These are phyloP conservation scores for Saccharomycopsis selenospora DNA, from an alignment of 805 yeast genomes.

Conservation along the genomic window DNA sequence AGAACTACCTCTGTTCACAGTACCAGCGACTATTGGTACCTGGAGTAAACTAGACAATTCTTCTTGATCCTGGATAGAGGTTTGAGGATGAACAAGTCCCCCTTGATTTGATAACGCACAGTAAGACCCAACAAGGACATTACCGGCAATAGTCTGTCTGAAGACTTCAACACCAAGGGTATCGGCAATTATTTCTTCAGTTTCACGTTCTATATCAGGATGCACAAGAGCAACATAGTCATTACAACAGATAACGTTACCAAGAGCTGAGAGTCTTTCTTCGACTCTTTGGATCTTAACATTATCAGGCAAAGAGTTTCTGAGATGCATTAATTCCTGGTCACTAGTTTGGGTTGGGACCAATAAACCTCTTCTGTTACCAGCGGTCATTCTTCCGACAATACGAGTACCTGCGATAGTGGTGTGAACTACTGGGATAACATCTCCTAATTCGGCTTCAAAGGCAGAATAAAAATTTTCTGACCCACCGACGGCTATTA, in stretches of 20 bases:
- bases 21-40: slow-evolving; percentile 98
- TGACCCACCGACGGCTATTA: slow-evolving; percentile 96
- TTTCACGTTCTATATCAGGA: slow-evolving; percentile 98
- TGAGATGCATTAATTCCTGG: slow-evolving; percentile 93
- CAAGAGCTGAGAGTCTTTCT: slow-evolving; percentile 93
- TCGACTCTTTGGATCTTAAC: slow-evolving; percentile 97
- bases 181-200: slow-evolving; percentile 97
- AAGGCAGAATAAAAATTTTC: slow-evolving; percentile 84
- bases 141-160: slow-evolving; percentile 98
- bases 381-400: slow-evolving; percentile 97
- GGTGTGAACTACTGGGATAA: slow-evolving; percentile 92
- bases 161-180: slow-evolving; percentile 98
- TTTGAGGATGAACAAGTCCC: slow-evolving; percentile 96
- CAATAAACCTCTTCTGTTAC: slow-evolving; percentile 92
- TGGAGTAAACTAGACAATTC: slow-evolving; percentile 91
- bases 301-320: slow-evolving; percentile 92
- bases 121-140: slow-evolving; percentile 94
- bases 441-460: slow-evolving; percentile 96
- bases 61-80: slow-evolving; percentile 96
- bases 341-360: slow-evolving; percentile 98
- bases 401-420: slow-evolving; percentile 98
- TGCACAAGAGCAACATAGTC: slow-evolving; percentile 98
- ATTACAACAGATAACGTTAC: slow-evolving; percentile 96
- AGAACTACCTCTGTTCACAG: slow-evolving; percentile 94
- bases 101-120: slow-evolving; percentile 95